These are phyloP conservation scores for Crithidia expoeki DNA, from an alignment of 208 protist genomes.

Conservation along the genomic window DNA sequence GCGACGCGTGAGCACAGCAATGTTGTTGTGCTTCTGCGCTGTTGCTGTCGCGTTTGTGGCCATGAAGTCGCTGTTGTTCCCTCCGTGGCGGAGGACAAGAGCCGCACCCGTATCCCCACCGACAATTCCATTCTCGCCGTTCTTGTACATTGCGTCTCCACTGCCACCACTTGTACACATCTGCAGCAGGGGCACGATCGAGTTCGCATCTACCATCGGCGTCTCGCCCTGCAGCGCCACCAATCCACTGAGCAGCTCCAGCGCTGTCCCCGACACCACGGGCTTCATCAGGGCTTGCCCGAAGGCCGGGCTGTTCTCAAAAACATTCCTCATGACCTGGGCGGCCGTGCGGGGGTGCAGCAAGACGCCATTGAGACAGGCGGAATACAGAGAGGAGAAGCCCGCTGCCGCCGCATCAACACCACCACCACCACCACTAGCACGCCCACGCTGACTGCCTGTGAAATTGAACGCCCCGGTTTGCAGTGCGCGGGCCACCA, in stretches of 20 bases:
- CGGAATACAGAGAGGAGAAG: constrained; percentile 66
- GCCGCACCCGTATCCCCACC: too few species aligned
- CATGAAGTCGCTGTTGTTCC: too few species aligned
- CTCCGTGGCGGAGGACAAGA: too few species aligned
- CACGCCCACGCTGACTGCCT: constrained; percentile 3
- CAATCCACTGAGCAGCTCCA: constrained; percentile 43
- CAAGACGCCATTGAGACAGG: constrained; percentile 75
- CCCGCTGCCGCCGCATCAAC: background rate
- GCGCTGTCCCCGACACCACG: constrained; percentile 60
- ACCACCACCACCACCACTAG: background rate
- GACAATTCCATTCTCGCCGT: too few species aligned
- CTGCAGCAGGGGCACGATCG: constrained; percentile 66
- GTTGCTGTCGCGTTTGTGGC: too few species aligned
- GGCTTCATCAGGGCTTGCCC: constrained; percentile 74
- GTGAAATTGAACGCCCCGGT: constrained; percentile 48
- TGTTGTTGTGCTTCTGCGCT: background rate
- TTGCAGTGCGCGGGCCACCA: constrained; percentile 54
- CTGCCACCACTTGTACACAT: background rate
- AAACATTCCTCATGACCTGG: constrained; percentile 68
- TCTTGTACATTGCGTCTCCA: too few species aligned
- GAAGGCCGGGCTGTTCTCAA: constrained; percentile 71
- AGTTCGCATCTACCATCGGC: constrained; percentile 81
- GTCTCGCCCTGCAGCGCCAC: constrained; percentile 41
- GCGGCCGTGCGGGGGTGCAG: constrained; percentile 70
- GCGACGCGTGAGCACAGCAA: constrained; percentile 9